A percentile compares a stretch with the other conserved stretches of the same genome.
Evolutionary conservation across 352 stramenopile species (phyloP).

Genomic region (Phytopythium montanum): DNA sequence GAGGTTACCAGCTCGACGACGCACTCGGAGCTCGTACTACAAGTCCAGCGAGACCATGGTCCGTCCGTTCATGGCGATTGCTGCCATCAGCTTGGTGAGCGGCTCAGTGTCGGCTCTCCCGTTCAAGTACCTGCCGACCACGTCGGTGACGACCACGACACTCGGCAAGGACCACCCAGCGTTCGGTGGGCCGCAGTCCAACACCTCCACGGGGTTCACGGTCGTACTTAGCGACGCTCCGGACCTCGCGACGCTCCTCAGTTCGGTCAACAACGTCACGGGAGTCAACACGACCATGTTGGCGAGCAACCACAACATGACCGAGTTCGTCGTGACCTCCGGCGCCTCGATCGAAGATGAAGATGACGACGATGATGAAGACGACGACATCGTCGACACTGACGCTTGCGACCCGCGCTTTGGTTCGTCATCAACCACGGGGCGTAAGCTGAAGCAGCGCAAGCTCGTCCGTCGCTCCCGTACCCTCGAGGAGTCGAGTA

Average conservation of each 20-base stretch:
- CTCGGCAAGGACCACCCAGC: conserved; percentile 37
- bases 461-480: conserved; percentile 6
- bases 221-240: not conserved
- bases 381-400: not conserved
- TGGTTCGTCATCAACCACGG: not conserved
- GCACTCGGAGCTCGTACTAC: not conserved
- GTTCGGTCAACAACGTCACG: conserved; percentile 15
- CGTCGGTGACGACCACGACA: conserved; percentile 15
- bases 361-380: not conserved
- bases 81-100: conserved; percentile 4
- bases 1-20: not conserved
- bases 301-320: conserved; percentile 9
- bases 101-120: conserved; percentile 9
- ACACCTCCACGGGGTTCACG: conserved; percentile 1
- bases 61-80: not conserved
- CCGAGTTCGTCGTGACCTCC: not conserved
- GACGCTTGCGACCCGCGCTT: conserved; percentile 6
- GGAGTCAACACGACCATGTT: conserved; percentile 18
- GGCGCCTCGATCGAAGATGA: not conserved
- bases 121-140: conserved; percentile 30
- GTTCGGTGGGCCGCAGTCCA: conserved; percentile 16
- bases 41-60: conserved; percentile 1
- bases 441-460: conserved; percentile 1
- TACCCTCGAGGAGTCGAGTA: conserved; percentile 19
- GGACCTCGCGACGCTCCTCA: conserved; percentile 2